These are phyloP conservation scores for Coleophoma eucalyptorum DNA, from an alignment of 2,329 filamentous ascomycete genomes.

Conservation along the genomic window DNA sequence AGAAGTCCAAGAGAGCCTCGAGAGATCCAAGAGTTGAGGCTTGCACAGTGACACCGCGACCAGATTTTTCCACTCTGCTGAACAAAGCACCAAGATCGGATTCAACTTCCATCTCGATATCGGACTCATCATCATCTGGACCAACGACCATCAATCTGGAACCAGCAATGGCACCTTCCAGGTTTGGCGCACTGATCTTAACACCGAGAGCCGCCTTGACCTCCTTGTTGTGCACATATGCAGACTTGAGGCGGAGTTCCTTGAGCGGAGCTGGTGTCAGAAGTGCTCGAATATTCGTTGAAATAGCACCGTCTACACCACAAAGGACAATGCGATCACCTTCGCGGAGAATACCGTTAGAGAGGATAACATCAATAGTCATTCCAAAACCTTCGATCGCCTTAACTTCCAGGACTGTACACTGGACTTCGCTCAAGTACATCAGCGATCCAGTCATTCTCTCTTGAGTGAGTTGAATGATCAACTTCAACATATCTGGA, in stretches of 20 bases:
- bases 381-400: slow-evolving; percentile 98
- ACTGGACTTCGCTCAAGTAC: slow-evolving; percentile 97
- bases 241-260: slow-evolving; percentile 90
- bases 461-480: slow-evolving; percentile 89
- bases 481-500: slow-evolving; percentile 96
- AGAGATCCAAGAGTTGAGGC: slow-evolving; percentile 96
- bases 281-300: slow-evolving; percentile 90
- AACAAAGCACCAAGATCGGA: slow-evolving; percentile 88
- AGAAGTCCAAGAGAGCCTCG: slow-evolving; percentile 93
- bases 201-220: slow-evolving; percentile 98
- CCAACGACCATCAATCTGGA: slow-evolving; percentile 93
- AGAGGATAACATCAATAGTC: slow-evolving; percentile 95
- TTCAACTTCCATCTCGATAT: slow-evolving; percentile 95
- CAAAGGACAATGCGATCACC: slow-evolving; percentile 94
- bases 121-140: slow-evolving; percentile 93
- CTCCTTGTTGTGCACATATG: slow-evolving; percentile 98
- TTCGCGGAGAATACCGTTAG: slow-evolving; percentile 91
- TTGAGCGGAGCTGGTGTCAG: slow-evolving; percentile 90
- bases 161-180: slow-evolving; percentile 94
- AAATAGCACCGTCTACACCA: slow-evolving; percentile 93
- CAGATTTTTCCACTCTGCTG: slow-evolving; percentile 85
- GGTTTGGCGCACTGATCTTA: slow-evolving; percentile 94
- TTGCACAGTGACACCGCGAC: slow-evolving; percentile 93
- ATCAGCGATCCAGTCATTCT: slow-evolving; percentile 96
- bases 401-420: slow-evolving; percentile 97